Evolutionary conservation across 2,329 filamentous ascomycete species (phyloP), one percentile per base, ranked within the genome.

Genomic region (Diaporthe sp.): DNA sequence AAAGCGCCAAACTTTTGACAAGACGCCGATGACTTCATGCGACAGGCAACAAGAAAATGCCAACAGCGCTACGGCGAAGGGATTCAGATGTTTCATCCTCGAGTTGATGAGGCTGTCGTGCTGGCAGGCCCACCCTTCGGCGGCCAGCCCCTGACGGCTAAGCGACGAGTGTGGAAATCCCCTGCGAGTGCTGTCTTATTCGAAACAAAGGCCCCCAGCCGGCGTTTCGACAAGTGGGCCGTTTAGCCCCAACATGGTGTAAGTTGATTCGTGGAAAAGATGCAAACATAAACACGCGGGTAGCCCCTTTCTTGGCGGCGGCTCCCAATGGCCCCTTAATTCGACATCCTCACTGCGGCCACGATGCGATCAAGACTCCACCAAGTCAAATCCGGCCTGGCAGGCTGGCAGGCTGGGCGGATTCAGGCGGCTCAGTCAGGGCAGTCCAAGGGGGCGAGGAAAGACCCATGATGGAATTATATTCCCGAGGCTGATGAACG

Each of bases 261-360:
- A 59, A 75, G 68, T 72, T 62, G 46, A 75, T 72, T 75, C 49
- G 73, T 72, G 58, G 59, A 58, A 49, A 22, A n/a, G 46, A 3
- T 7, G 4, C 25, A 72, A 57, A 72, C 51, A 51, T 37, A 28
- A 62, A 72, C 39, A 34, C 25, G 31, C 22, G 49, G 49, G 59
- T 25, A 44, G 46, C 73, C 55, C 28, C 22, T 42, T 49, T 65
- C 73, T 75, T 75, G 73, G 73, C 73, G 42, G 73, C 73, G 55
- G 62, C 72, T 74, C 72, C 53, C 46, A 53, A 39, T 53, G 51
- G 61, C 58, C 51, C 68, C 46, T 71, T 74, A 74, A 65, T 65
- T 65, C 57, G 34, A 13, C 57, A 55, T 39, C 42, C 49, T 65
- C 70, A 73, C 58, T 46, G 31, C 34, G 28, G 19, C 37, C 49